Conservation (phyloP, 1,139 yeast genomes). For the Nakaseomyces delphensis region DNA sequence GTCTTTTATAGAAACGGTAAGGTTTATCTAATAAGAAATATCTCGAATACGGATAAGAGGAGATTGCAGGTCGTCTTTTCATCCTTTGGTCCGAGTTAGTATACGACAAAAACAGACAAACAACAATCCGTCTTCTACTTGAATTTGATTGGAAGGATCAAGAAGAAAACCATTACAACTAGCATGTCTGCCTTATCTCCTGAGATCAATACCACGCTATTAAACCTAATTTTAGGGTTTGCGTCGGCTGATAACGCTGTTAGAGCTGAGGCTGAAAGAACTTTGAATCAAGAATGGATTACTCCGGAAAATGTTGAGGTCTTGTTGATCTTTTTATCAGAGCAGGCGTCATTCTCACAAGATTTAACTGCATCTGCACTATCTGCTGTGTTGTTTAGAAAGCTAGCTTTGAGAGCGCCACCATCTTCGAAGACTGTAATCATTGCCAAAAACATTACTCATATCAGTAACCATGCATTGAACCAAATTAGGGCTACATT, state of each 20-base stretch:
- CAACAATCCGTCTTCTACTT: no score
- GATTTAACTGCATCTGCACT: constrained; percentile 37
- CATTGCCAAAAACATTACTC: constrained; percentile 71
- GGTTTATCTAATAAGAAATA: background rate
- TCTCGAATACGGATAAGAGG: no score
- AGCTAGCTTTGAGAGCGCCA: constrained; percentile 66
- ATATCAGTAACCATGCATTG: constrained; percentile 50
- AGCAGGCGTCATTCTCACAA: constrained; percentile 48
- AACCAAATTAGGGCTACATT: constrained; percentile 57
- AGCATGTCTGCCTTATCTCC: constrained; percentile 53
- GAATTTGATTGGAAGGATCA: no score
- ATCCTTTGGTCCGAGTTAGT: no score
- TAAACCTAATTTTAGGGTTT: constrained; percentile 55
- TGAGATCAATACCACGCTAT: constrained; percentile 49
- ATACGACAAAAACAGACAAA: no score
- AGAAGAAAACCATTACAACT: no score
- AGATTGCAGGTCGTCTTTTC: no score
- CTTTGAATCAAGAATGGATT: constrained; percentile 70
- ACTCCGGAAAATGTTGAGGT: constrained; percentile 53
- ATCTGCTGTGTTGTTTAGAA: constrained; percentile 76
- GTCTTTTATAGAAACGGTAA: background rate
- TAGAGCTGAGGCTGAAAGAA: constrained; percentile 71
- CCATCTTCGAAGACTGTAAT: constrained; percentile 43
- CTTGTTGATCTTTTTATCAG: constrained; percentile 70
- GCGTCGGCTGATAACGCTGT: constrained; percentile 67